Percentiles rank a stretch among this genome's conserved stretches.
phyloP scores from a whole-genome alignment of 208 protist genomes.

The Wallacemonas sp. region DNA sequence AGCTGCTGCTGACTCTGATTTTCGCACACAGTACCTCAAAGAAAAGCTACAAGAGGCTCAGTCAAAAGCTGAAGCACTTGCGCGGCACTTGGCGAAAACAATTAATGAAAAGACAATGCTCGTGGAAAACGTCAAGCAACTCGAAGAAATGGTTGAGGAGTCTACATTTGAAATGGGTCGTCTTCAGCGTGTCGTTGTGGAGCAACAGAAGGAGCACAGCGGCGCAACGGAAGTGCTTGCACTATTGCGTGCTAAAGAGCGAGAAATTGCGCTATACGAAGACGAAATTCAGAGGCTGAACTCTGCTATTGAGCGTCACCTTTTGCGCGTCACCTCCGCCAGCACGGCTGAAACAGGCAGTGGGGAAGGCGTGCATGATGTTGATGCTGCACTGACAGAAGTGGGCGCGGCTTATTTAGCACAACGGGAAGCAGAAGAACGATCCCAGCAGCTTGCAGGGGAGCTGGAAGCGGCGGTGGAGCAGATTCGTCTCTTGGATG shows the following conservation, averaged over 20 bases:
- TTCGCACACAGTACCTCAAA: constrained; percentile 31
- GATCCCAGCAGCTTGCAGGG: constrained; percentile 43
- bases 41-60: constrained; percentile 44
- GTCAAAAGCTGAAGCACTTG: constrained; percentile 74
- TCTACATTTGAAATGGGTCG: constrained; percentile 61
- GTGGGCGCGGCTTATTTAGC: constrained; percentile 54
- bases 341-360: constrained; percentile 21
- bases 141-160: constrained; percentile 66
- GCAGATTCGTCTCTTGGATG: constrained; percentile 77
- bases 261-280: constrained; percentile 76
- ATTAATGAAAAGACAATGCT: constrained; percentile 71
- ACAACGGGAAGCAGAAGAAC: constrained; percentile 68
- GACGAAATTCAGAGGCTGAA: constrained; percentile 73
- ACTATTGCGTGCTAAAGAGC: constrained; percentile 69
- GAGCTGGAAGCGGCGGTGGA: constrained; percentile 72
- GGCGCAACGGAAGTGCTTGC: constrained; percentile 29
- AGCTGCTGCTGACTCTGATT: too few species aligned
- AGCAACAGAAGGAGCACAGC: constrained; percentile 36
- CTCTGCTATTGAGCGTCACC: constrained; percentile 51
- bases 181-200: constrained; percentile 45
- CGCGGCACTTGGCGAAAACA: constrained; percentile 74
- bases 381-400: constrained; percentile 61
- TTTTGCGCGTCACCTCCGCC: constrained; percentile 31
- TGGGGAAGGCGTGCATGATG: constrained; percentile 15
- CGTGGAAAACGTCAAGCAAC: constrained; percentile 49